Evolutionary conservation across 495 filamentous ascomycete genomes (phyloP).

Genomic region (Penicillium dipodomyicola): DNA sequence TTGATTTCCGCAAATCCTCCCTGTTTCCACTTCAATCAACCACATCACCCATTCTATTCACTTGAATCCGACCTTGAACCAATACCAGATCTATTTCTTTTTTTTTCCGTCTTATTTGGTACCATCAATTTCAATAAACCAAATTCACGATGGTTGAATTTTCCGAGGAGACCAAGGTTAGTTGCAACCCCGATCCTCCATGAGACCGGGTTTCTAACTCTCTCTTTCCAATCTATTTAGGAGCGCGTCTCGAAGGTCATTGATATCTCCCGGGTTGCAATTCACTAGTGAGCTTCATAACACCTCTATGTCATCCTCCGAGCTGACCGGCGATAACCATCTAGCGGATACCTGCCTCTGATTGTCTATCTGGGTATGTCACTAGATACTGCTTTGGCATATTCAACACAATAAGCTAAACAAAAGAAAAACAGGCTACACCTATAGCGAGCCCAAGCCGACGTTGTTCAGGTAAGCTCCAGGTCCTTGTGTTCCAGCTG

Average conservation of each 20-base stretch:
- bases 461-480: constrained; percentile 77
- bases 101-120: constrained; percentile 1
- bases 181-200: constrained; percentile 11
- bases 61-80: neutral
- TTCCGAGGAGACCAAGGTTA: constrained; percentile 95
- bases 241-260: constrained; percentile 96
- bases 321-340: constrained; percentile 9
- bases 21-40: constrained; percentile 11
- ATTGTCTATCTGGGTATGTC: constrained; percentile 91
- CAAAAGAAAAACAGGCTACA: constrained; percentile 66
- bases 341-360: constrained; percentile 86
- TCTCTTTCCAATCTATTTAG: constrained; percentile 44
- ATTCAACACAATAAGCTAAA: constrained; percentile 2
- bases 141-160: constrained; percentile 67
- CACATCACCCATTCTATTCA: neutral
- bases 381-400: neutral
- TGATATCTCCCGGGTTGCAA: constrained; percentile 88
- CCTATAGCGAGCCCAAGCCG: constrained; percentile 85
- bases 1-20: constrained; percentile 24
- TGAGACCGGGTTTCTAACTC: constrained; percentile 12
- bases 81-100: neutral
- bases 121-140: neutral
- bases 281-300: constrained; percentile 73
- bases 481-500: neutral
- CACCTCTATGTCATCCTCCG: neutral